A percentile compares a stretch with the other conserved stretches of the same genome.
These are phyloP conservation scores for Calendula officinalis DNA, from an alignment of 129 eudicot genomes.

Conservation along the genomic window DNA sequence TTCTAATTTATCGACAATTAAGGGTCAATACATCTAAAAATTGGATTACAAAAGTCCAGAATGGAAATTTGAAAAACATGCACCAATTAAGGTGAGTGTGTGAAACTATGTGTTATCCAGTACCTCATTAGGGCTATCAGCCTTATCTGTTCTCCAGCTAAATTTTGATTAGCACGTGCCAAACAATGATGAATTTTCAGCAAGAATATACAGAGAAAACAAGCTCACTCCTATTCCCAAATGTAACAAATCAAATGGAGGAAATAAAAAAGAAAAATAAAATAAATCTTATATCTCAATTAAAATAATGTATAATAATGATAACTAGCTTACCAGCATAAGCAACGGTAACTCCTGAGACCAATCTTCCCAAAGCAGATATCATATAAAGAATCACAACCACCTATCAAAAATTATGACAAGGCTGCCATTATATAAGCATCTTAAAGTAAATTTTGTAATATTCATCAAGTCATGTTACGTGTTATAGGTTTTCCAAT, in stretches of 20 bases:
- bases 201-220: conserved; percentile 65
- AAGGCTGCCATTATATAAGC: conserved; percentile 1
- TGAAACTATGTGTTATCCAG: conserved; percentile 33
- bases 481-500: too few species aligned
- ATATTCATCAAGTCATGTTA: too few species aligned
- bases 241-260: conserved; percentile 12
- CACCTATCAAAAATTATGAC: conserved; percentile 44
- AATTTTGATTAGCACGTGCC: conserved; percentile 40
- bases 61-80: conserved; percentile 21
- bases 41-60: conserved; percentile 7
- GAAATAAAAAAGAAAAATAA: not conserved
- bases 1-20: too few species aligned
- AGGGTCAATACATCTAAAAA: not conserved
- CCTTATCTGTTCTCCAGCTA: conserved; percentile 54
- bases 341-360: conserved; percentile 88
- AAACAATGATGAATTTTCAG: conserved; percentile 55
- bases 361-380: conserved; percentile 79
- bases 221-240: conserved; percentile 69
- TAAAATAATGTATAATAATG: not conserved
- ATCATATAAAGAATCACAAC: conserved; percentile 65
- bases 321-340: conserved; percentile 57
- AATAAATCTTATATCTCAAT: not conserved
- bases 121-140: conserved; percentile 37
- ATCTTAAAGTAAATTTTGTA: too few species aligned
- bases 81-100: conserved; percentile 9